Evolutionary conservation across 371 early-diverging fungal genomes (phyloP).

Genomic region (Circinella umbellata): DNA sequence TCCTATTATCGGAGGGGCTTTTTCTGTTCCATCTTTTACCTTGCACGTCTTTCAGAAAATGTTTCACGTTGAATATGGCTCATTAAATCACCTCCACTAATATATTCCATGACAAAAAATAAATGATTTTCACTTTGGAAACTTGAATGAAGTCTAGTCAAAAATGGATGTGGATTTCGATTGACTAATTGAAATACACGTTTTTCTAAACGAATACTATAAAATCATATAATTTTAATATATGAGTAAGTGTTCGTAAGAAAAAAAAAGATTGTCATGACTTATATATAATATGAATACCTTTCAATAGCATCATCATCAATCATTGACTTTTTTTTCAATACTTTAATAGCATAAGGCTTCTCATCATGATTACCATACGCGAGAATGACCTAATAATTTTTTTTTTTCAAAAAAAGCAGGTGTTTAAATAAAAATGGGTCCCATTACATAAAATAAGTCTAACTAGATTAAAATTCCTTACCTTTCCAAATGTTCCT

Average conservation of each 20-base stretch:
- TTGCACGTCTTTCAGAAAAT: conserved; percentile 87
- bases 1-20: too few relatives aligned
- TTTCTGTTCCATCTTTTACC: conserved; percentile 30
- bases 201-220: conserved; percentile 87
- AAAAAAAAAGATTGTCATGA: neutral
- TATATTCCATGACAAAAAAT: conserved; percentile 99
- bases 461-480: too few relatives aligned
- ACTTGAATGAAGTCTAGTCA: conserved; percentile 95
- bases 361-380: conserved; percentile 80
- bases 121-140: conserved; percentile 94
- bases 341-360: conserved; percentile 95
- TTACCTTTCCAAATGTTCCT: conserved; percentile 97
- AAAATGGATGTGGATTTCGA: conserved; percentile 91
- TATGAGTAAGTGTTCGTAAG: too few relatives aligned
- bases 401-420: too few relatives aligned
- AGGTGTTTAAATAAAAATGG: too few relatives aligned
- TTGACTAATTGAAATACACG: conserved; percentile 91
- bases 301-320: conserved; percentile 92
- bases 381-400: conserved; percentile 88
- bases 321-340: conserved; percentile 95
- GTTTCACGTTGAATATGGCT: conserved; percentile 90
- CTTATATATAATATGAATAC: conserved; percentile 22
- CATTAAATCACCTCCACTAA: conserved; percentile 99
- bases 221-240: too few relatives aligned
- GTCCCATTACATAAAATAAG: too few relatives aligned